phyloP scores from a whole-genome alignment of 352 stramenopile species.

The Globisporangium heterothallicum region DNA sequence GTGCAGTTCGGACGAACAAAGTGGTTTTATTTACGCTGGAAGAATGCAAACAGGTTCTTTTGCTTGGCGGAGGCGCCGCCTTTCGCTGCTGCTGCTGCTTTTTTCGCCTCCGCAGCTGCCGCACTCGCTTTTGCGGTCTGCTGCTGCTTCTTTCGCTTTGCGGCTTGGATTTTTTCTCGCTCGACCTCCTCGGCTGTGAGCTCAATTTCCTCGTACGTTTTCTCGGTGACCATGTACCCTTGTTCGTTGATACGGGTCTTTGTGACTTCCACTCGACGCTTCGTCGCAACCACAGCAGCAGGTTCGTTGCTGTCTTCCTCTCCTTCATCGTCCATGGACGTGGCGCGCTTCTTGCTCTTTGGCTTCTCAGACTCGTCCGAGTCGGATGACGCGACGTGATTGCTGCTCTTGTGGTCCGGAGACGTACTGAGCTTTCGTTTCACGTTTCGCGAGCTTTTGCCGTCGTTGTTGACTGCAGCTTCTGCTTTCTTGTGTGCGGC shows the following conservation, averaged over 20 bases:
- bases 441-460: constrained; percentile 18
- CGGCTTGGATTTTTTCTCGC: constrained; percentile 34
- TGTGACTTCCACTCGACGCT: constrained; percentile 47
- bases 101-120: constrained; percentile 34
- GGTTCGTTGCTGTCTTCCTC: constrained; percentile 13
- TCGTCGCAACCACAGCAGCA: constrained; percentile 22
- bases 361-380: constrained; percentile 5
- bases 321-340: constrained; percentile 12
- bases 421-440: constrained; percentile 49
- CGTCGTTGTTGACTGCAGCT: background rate
- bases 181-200: constrained; percentile 51
- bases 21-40: constrained; percentile 24
- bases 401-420: constrained; percentile 15
- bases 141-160: constrained; percentile 59
- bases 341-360: constrained; percentile 11
- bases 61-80: constrained; percentile 46
- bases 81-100: constrained; percentile 50
- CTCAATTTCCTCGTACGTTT: constrained; percentile 64
- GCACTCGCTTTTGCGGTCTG: constrained; percentile 25
- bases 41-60: constrained; percentile 69
- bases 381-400: background rate
- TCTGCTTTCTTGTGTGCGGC: constrained; percentile 2
- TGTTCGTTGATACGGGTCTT: constrained; percentile 78
- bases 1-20: too few relatives aligned
- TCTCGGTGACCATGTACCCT: constrained; percentile 85